These are phyloP conservation scores for Monosporozyma servazzii DNA, from an alignment of 805 yeast genomes.

Conservation along the genomic window DNA sequence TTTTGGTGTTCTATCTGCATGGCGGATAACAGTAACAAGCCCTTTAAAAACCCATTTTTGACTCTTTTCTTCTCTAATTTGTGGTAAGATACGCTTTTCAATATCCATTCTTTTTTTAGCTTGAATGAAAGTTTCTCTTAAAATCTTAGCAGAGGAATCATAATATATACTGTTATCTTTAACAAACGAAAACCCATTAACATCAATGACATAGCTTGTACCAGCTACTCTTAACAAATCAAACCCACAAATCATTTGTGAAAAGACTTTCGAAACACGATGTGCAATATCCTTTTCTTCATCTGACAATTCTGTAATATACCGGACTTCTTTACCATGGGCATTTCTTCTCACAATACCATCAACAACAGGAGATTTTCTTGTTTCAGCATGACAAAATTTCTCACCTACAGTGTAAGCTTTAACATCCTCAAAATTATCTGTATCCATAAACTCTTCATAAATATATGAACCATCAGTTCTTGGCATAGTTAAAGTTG, in stretches of 20 bases:
- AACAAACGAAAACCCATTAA: constrained; percentile 95
- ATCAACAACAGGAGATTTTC: constrained; percentile 98
- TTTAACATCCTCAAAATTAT: constrained; percentile 95
- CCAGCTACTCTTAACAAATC: constrained; percentile 87
- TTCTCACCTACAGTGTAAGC: constrained; percentile 91
- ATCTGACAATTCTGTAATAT: constrained; percentile 66
- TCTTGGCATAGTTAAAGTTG: constrained; percentile 61
- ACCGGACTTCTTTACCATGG: constrained; percentile 93
- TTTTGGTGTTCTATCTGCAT: constrained; percentile 97
- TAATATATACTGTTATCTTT: constrained; percentile 84
- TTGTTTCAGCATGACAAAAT: constrained; percentile 95
- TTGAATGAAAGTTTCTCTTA: constrained; percentile 63
- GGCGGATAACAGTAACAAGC: constrained; percentile 81
- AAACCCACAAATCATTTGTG: constrained; percentile 95
- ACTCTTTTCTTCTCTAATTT: constrained; percentile 32
- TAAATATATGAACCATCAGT: constrained; percentile 87
- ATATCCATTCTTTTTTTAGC: constrained; percentile 43
- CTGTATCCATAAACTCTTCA: constrained; percentile 95
- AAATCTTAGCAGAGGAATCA: constrained; percentile 68
- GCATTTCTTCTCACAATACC: constrained; percentile 96
- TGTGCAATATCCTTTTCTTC: constrained; percentile 77
- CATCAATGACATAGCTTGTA: constrained; percentile 87
- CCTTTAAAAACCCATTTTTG: constrained; percentile 98
- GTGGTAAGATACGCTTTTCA: constrained; percentile 31
- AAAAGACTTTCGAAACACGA: constrained; percentile 63